A percentile compares a stretch with the other conserved stretches of the same genome.
Conservation (phyloP, 331 rosid genomes). For the Saraca asoca region DNA sequence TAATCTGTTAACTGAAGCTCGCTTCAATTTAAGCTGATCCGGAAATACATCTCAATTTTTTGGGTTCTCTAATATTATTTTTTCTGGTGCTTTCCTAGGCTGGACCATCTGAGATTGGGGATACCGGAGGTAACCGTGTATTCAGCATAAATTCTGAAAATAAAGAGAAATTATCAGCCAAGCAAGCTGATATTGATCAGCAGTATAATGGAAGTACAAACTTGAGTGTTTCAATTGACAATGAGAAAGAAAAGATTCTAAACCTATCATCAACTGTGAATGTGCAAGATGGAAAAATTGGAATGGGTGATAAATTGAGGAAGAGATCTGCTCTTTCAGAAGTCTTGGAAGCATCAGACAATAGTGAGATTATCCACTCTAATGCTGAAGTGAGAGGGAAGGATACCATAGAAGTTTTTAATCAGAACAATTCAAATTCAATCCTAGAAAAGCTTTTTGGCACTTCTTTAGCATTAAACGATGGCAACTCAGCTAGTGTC, state of each 20-base stretch:
- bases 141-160: slow-evolving; percentile 45
- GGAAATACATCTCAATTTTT: not conserved
- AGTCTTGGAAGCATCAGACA: slow-evolving; percentile 59
- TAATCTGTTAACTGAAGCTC: too few species aligned
- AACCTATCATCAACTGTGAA: slow-evolving; percentile 34
- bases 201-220: slow-evolving; percentile 47
- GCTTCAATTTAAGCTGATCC: not conserved
- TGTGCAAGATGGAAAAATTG: slow-evolving; percentile 38
- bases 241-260: slow-evolving; percentile 41
- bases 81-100: slow-evolving; percentile 54
- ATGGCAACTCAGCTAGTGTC: slow-evolving; percentile 46
- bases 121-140: slow-evolving; percentile 46
- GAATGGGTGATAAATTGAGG: slow-evolving; percentile 21
- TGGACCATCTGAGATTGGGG: slow-evolving; percentile 53
- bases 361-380: slow-evolving; percentile 47
- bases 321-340: slow-evolving; percentile 42
- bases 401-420: slow-evolving; percentile 45
- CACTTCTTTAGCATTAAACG: slow-evolving; percentile 49
- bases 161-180: slow-evolving; percentile 47
- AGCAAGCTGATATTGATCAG: slow-evolving; percentile 46
- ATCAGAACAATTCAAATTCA: slow-evolving; percentile 59
- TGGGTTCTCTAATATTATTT: slow-evolving; percentile 27
- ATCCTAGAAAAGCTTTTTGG: slow-evolving; percentile 73
- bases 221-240: slow-evolving; percentile 1
- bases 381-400: slow-evolving; percentile 54